Evolutionary conservation across 2,329 filamentous ascomycete species (phyloP).

Genomic region (Aurifilum marmelostoma): DNA sequence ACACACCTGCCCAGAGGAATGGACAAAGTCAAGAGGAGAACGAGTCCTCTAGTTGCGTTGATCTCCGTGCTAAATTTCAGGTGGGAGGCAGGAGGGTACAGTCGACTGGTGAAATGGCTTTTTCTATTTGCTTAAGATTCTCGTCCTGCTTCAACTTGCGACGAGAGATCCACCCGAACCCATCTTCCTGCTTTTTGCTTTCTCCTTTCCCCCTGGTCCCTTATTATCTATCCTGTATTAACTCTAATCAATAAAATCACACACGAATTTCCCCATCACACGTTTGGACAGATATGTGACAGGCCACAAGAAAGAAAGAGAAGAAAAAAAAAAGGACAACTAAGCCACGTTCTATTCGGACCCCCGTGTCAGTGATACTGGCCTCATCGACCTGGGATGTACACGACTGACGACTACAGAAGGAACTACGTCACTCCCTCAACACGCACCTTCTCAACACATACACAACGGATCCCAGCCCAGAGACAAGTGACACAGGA

Average conservation of each 20-base stretch:
- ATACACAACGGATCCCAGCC: neutral
- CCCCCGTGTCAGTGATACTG: neutral
- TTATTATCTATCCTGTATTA: neutral
- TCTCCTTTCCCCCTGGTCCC: neutral
- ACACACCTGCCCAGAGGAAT: neutral
- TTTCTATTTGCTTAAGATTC: neutral
- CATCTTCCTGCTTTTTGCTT: neutral
- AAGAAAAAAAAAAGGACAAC: neutral
- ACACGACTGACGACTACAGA: neutral
- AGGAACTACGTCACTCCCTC: neutral
- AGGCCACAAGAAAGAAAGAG: no score
- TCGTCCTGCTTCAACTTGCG: constrained; percentile 7
- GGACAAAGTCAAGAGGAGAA: neutral
- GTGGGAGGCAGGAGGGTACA: neutral
- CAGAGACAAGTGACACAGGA: neutral
- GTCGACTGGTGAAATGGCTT: neutral
- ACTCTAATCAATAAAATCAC: no score
- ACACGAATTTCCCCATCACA: no score
- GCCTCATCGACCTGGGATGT: neutral
- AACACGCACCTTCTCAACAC: neutral
- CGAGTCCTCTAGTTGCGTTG: neutral
- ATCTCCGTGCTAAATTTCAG: neutral
- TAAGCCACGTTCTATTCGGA: neutral
- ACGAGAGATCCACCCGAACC: neutral
- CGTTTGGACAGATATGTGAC: no score